phyloP scores from a whole-genome alignment of 176 grass and related monocot species.

The Aegilops longissima region DNA sequence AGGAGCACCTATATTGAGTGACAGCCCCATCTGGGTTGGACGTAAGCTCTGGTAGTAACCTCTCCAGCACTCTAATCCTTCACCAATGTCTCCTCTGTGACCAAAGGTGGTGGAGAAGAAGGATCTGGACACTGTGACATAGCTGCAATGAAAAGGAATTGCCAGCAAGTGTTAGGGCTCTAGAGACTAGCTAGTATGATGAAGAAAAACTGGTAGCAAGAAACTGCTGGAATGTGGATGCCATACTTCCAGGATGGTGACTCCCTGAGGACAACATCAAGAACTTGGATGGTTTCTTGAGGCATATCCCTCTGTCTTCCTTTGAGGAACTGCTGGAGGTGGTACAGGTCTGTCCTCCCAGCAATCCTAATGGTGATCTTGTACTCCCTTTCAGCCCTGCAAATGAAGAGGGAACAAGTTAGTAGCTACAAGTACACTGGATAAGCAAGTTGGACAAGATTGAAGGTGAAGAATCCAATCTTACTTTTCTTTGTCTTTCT shows the following conservation, averaged over 20 bases:
- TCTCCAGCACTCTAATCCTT: constrained; percentile 88
- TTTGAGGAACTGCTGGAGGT: constrained; percentile 58
- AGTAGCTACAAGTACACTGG: neutral
- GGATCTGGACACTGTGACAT: constrained; percentile 67
- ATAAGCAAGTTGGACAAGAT: neutral
- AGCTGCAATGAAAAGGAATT: constrained; percentile 39
- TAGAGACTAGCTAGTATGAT: neutral
- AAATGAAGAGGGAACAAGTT: neutral
- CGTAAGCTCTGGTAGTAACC: constrained; percentile 93
- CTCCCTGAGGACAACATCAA: constrained; percentile 91
- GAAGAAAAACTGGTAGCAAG: neutral
- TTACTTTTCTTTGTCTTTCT: constrained; percentile 52
- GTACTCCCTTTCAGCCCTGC: constrained; percentile 61
- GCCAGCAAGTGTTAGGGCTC: neutral
- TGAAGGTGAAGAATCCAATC: neutral
- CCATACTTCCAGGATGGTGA: constrained; percentile 60
- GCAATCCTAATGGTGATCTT: constrained; percentile 72
- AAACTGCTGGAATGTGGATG: neutral
- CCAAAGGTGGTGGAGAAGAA: constrained; percentile 79
- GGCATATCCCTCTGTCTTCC: constrained; percentile 74
- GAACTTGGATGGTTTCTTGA: constrained; percentile 80
- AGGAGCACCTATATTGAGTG: constrained; percentile 68
- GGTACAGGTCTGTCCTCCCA: constrained; percentile 55
- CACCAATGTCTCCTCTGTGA: constrained; percentile 55
- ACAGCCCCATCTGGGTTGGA: constrained; percentile 85